These are phyloP conservation scores for Metschnikowia amazonensis DNA, from an alignment of 805 yeast species.

Conservation along the genomic window DNA sequence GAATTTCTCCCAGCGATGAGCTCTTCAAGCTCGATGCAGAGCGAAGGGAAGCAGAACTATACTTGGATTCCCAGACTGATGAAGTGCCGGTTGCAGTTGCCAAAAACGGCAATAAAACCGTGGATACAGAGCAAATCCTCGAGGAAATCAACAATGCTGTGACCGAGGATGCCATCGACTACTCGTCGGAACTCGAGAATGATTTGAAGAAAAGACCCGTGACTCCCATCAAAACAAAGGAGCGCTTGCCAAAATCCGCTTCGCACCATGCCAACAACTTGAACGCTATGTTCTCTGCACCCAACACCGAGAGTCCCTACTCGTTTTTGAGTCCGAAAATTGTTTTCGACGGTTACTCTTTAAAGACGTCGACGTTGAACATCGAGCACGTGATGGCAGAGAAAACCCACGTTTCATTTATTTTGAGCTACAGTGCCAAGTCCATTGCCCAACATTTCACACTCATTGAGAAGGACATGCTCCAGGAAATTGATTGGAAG, in stretches of 20 bases:
- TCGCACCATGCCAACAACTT: slow-evolving; percentile 16
- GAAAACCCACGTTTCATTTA: slow-evolving; percentile 73
- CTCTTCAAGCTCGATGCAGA: slow-evolving; percentile 1
- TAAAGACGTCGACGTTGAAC: slow-evolving; percentile 28
- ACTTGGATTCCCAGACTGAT: not conserved
- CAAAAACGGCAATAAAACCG: slow-evolving; percentile 14
- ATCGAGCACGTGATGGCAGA: slow-evolving; percentile 41
- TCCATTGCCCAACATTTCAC: slow-evolving; percentile 80
- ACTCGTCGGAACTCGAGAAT: slow-evolving; percentile 20
- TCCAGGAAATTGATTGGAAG: slow-evolving; percentile 87
- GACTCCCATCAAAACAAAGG: slow-evolving; percentile 25
- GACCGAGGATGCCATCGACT: slow-evolving; percentile 34
- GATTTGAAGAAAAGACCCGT: slow-evolving; percentile 26
- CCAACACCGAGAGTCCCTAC: slow-evolving; percentile 13
- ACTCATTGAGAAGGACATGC: slow-evolving; percentile 76
- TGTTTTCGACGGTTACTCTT: slow-evolving; percentile 34
- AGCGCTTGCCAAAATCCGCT: slow-evolving; percentile 6
- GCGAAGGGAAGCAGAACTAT: slow-evolving; percentile 1
- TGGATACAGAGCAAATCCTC: slow-evolving; percentile 32
- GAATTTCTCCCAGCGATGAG: slow-evolving; percentile 1
- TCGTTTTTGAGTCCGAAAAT: slow-evolving; percentile 24
- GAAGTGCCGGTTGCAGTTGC: not conserved
- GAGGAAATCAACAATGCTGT: slow-evolving; percentile 38
- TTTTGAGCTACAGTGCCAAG: slow-evolving; percentile 65
- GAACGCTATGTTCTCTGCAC: slow-evolving; percentile 8